These are phyloP conservation scores for Haplosporangium gracile DNA, from an alignment of 192 early-diverging fungal genomes.

Conservation along the genomic window DNA sequence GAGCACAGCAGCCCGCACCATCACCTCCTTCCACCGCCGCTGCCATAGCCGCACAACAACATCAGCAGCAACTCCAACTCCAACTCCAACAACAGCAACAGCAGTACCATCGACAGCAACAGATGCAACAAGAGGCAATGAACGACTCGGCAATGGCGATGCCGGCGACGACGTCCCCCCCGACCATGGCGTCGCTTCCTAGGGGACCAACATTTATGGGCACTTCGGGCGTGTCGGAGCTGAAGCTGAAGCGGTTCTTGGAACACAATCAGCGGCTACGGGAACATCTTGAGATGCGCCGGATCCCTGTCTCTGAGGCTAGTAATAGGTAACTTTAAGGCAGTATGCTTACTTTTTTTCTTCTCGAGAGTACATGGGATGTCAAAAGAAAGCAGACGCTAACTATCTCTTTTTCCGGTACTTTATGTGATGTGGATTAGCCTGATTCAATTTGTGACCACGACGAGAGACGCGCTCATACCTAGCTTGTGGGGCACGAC, in stretches of 20 bases:
- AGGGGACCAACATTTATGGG: constrained; percentile 2
- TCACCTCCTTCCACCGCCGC: no score
- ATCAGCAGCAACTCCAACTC: background rate
- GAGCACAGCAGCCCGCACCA: no score
- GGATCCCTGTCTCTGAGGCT: constrained; percentile 83
- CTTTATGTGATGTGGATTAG: constrained; percentile 14
- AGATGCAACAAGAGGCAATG: background rate
- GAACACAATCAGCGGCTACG: constrained; percentile 79
- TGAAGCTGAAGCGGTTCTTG: constrained; percentile 76
- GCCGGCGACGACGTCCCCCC: background rate
- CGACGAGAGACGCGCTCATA: constrained; percentile 54
- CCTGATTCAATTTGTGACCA: constrained; percentile 57
- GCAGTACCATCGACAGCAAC: background rate
- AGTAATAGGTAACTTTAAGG: constrained; percentile 54
- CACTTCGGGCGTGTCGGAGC: constrained; percentile 62
- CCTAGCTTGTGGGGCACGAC: constrained; percentile 60
- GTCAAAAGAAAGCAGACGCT: no score
- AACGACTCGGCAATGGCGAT: background rate
- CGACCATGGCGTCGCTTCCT: background rate
- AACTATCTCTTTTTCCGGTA: no score
- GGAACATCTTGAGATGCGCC: constrained; percentile 83
- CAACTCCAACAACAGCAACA: background rate
- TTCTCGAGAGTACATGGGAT: no score
- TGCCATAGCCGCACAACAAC: no score
- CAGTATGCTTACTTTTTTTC: no score